Evolutionary conservation across 192 early-diverging fungal species (phyloP), one percentile per base, ranked within the genome.

Genomic region (Rhizoclosmatium sp.): DNA sequence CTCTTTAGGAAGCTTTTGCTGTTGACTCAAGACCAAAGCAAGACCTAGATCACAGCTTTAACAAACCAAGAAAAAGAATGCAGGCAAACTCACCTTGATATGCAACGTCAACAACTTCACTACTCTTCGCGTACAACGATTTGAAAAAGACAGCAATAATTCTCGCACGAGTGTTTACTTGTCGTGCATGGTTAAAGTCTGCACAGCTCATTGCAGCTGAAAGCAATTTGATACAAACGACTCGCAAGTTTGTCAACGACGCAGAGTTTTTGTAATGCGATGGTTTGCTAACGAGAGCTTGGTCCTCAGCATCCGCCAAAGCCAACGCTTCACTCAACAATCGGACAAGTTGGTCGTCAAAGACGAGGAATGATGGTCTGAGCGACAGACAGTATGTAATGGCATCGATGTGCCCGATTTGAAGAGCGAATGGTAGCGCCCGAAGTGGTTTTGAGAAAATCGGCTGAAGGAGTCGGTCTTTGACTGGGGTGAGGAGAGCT

Each of bases 121-220:
- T 92, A 5, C 92, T 92, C 76, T 96, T 98, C 77, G 94, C 92
- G 78, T 99, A 98, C 40, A 99, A 85, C n/a, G 94, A 95, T 85
- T 98, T 99, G 91, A 99, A 99, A 80, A 99, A 99, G 23, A 99
- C 95, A 4, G 94, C 91, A 59, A 97, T 97, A 48, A 99, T 98
- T 56, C 96, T 92, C 4, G 93, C 90, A 40, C 95, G 90, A 0
- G 92, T 95, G 4, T 85, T 86, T n/a, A 86, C 88, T 82, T 96
- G 95, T 47, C 91, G 87, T 19, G 91, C 86, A 4, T 86, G 85
- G 47, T 87, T 83, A 41, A 80, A 98, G 94, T 97, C 97, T 3
- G 92, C 80, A 41, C 93, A 94, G 9, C 90, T 90, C 96, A 99
- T 97, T 2, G 96, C 97, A 2, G 96, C 92, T 0, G 96, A 94